Evolutionary conservation across 176 grass and related monocot genomes (phyloP).

Genomic region (Raddia guianensis): DNA sequence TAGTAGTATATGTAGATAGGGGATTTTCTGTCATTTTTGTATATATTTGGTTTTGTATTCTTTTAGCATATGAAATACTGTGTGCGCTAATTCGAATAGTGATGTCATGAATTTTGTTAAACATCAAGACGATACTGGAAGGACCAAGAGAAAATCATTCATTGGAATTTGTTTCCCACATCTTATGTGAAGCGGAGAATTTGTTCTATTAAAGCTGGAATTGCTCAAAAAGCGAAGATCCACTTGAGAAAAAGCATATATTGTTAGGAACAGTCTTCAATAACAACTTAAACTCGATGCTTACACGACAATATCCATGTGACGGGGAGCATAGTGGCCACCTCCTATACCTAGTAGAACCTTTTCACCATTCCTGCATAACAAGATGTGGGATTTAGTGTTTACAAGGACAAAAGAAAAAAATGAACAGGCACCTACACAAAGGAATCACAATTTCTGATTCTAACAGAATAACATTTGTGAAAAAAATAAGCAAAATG

Average conservation of each 20-base stretch:
- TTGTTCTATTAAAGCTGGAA: not conserved
- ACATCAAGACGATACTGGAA: not conserved
- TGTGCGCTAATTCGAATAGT: too few species aligned
- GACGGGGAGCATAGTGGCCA: conserved; percentile 91
- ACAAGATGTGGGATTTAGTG: conserved; percentile 21
- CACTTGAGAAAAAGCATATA: not conserved
- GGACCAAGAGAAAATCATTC: not conserved
- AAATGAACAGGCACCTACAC: conserved; percentile 12
- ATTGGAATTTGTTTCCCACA: not conserved
- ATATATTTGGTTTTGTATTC: too few species aligned
- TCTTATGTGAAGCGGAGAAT: not conserved
- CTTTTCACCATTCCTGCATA: conserved; percentile 67
- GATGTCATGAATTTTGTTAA: not conserved
- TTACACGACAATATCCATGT: conserved; percentile 86
- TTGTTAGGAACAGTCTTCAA: conserved; percentile 21
- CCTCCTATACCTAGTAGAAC: conserved; percentile 89
- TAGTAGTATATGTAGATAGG: too few species aligned
- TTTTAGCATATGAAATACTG: too few species aligned
- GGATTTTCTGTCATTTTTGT: too few species aligned
- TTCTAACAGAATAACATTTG: not conserved
- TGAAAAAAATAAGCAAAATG: not conserved
- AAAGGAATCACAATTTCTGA: not conserved
- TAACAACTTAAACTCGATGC: conserved; percentile 17
- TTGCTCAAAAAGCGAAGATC: not conserved
- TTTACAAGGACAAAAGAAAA: not conserved